Evolutionary conservation across 768 basidiomycete genomes (phyloP).

Genomic region (Lactarius evosmus): DNA sequence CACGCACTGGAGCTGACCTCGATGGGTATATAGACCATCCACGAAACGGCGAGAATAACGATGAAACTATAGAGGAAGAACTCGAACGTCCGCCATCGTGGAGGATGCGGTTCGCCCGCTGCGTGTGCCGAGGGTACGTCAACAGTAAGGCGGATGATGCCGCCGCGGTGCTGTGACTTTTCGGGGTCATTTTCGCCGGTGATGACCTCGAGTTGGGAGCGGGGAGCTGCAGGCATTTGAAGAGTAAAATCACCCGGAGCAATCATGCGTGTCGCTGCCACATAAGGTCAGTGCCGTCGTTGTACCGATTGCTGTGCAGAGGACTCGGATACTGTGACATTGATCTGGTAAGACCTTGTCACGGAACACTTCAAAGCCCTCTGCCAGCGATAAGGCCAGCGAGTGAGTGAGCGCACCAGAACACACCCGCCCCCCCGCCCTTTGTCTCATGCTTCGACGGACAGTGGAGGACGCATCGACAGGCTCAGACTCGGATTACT

Average conservation of each 20-base stretch:
- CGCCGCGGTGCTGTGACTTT: conserved; percentile 27
- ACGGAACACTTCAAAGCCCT: background rate
- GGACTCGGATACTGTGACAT: background rate
- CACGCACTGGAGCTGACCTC: conserved; percentile 72
- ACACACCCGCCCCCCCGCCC: background rate
- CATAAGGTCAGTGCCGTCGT: background rate
- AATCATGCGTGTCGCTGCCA: conserved; percentile 23
- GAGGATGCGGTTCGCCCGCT: conserved; percentile 34
- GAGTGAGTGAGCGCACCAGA: conserved; percentile 20
- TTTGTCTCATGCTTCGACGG: conserved; percentile 36
- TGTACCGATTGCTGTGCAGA: too few species aligned
- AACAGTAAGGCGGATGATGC: conserved; percentile 52
- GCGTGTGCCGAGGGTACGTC: conserved; percentile 46
- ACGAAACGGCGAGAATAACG: conserved; percentile 56
- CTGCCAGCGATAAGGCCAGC: background rate
- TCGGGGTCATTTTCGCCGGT: conserved; percentile 10
- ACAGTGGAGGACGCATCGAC: conserved; percentile 85
- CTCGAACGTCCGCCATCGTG: conserved; percentile 79
- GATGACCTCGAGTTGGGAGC: conserved; percentile 16
- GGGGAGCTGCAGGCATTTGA: conserved; percentile 35
- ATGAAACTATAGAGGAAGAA: conserved; percentile 73
- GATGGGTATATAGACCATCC: conserved; percentile 76
- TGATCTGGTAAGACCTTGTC: background rate
- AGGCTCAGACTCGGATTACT: conserved; percentile 94
- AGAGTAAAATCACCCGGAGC: conserved; percentile 27